Percentiles rank a stretch among this genome's conserved stretches.
These are phyloP conservation scores for Lipomyces starkeyi DNA, from an alignment of 805 yeast genomes.

Conservation along the genomic window DNA sequence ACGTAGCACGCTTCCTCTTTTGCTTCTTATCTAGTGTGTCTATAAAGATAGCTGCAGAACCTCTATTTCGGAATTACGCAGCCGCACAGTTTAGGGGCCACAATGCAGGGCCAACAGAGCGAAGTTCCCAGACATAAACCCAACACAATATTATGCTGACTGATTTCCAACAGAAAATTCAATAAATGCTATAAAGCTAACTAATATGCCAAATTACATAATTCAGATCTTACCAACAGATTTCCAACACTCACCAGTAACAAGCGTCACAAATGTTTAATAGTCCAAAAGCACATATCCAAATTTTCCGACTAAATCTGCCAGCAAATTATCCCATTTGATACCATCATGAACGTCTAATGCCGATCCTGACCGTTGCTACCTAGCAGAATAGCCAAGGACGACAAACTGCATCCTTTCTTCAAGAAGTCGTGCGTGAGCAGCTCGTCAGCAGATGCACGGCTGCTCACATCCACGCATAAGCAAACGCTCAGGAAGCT, in stretches of 20 bases:
- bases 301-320: neutral
- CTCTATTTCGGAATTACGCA: too few relatives aligned
- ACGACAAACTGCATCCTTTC: conserved; percentile 58
- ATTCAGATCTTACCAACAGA: neutral
- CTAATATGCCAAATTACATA: neutral
- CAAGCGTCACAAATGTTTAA: neutral
- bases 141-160: too few relatives aligned
- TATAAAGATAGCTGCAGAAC: too few relatives aligned
- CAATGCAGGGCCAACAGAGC: too few relatives aligned
- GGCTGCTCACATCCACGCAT: conserved; percentile 89
- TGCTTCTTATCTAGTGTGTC: too few relatives aligned
- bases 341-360: neutral
- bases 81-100: too few relatives aligned
- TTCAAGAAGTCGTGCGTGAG: conserved; percentile 72
- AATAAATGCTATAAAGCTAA: neutral
- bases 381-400: conserved; percentile 51
- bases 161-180: too few relatives aligned
- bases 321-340: neutral
- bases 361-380: neutral
- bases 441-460: conserved; percentile 90
- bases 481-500: conserved; percentile 87
- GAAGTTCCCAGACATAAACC: too few relatives aligned
- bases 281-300: too few relatives aligned
- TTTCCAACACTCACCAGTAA: neutral
- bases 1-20: too few relatives aligned